Evolutionary conservation across 352 stramenopile species (phyloP).

Genomic region (Hyaloperonospora brassicae): DNA sequence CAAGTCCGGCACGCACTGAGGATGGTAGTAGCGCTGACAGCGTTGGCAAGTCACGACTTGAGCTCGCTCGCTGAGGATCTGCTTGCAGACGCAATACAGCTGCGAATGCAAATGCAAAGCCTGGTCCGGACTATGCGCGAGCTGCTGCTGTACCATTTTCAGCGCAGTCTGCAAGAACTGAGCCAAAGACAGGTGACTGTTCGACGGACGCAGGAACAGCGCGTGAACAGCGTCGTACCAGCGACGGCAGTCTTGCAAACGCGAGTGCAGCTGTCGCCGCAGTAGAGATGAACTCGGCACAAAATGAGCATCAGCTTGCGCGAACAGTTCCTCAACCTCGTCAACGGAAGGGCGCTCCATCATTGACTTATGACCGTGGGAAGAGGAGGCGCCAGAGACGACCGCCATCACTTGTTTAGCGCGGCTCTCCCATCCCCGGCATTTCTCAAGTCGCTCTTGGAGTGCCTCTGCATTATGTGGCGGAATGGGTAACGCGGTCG

Average conservation of each 20-base stretch:
- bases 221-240: slow-evolving; percentile 47
- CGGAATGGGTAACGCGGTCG: slow-evolving; percentile 31
- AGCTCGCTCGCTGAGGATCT: slow-evolving; percentile 49
- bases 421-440: slow-evolving; percentile 41
- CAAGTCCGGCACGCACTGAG: slow-evolving; percentile 32
- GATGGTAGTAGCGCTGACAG: slow-evolving; percentile 53
- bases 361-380: slow-evolving; percentile 11
- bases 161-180: slow-evolving; percentile 43
- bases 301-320: slow-evolving; percentile 46
- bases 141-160: slow-evolving; percentile 21
- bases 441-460: slow-evolving; percentile 43
- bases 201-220: slow-evolving; percentile 49
- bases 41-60: slow-evolving; percentile 40
- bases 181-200: slow-evolving; percentile 25
- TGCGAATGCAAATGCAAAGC: slow-evolving; percentile 21
- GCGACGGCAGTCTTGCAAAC: slow-evolving; percentile 57
- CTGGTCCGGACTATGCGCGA: slow-evolving; percentile 8
- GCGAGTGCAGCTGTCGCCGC: slow-evolving; percentile 47
- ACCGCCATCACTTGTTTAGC: slow-evolving; percentile 38
- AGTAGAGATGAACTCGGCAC: slow-evolving; percentile 57
- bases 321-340: slow-evolving; percentile 42
- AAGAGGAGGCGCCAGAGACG: slow-evolving; percentile 2
- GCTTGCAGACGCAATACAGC: slow-evolving; percentile 63
- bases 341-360: slow-evolving; percentile 31
- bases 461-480: slow-evolving; percentile 37